These are phyloP conservation scores for Cordyceps cicadae DNA, from an alignment of 2,329 filamentous ascomycete species.

Conservation along the genomic window DNA sequence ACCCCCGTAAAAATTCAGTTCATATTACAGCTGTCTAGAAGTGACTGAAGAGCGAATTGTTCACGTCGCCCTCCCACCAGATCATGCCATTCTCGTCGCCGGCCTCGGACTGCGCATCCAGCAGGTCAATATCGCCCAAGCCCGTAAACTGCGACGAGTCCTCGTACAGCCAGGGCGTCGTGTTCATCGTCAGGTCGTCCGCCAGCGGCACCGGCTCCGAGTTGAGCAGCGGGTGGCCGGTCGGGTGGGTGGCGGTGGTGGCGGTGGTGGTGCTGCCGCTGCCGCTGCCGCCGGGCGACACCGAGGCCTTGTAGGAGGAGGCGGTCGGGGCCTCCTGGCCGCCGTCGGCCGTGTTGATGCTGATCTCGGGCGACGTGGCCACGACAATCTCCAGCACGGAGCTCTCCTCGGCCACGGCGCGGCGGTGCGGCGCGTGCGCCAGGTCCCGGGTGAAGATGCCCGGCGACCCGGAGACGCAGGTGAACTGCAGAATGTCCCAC, in stretches of 20 bases:
- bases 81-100: slow-evolving; percentile 20
- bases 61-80: slow-evolving; percentile 34
- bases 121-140: slow-evolving; percentile 28
- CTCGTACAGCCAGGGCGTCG: slow-evolving; percentile 36
- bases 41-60: slow-evolving; percentile 31
- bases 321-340: slow-evolving; percentile 39
- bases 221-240: slow-evolving; percentile 18
- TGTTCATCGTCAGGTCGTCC: slow-evolving; percentile 32
- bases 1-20: not conserved
- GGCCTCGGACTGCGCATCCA: slow-evolving; percentile 21
- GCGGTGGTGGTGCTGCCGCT: too few relatives aligned
- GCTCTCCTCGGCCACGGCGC: slow-evolving; percentile 27
- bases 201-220: slow-evolving; percentile 24
- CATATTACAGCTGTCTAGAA: slow-evolving; percentile 19
- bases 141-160: slow-evolving; percentile 32
- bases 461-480: slow-evolving; percentile 29
- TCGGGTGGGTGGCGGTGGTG: not conserved
- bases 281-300: slow-evolving; percentile 16
- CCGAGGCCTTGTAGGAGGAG: slow-evolving; percentile 27
- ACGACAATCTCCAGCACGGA: slow-evolving; percentile 41
- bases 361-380: slow-evolving; percentile 42
- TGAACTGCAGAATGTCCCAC: slow-evolving; percentile 45
- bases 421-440: slow-evolving; percentile 30
- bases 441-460: slow-evolving; percentile 30
- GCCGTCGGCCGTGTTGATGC: slow-evolving; percentile 42